Evolutionary conservation across 352 stramenopile genomes (phyloP).

Genomic region (Pseudoperonospora humuli): DNA sequence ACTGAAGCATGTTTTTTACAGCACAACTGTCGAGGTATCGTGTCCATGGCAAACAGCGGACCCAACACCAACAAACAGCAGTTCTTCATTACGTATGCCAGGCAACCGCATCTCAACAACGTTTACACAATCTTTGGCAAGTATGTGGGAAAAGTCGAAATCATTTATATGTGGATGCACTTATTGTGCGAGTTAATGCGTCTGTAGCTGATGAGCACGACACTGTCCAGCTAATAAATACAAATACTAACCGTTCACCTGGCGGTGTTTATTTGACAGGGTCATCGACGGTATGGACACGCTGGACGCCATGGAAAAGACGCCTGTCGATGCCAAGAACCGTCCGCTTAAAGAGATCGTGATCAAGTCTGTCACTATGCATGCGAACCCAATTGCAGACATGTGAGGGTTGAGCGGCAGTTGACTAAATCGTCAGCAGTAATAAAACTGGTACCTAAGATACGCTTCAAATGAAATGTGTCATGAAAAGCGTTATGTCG

Average conservation of each 20-base stretch:
- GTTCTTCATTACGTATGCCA: slow-evolving; percentile 98
- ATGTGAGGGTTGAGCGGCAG: slow-evolving; percentile 16
- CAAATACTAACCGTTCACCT: slow-evolving; percentile 20
- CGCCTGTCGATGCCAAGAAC: slow-evolving; percentile 88
- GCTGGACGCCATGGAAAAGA: slow-evolving; percentile 95
- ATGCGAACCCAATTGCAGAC: slow-evolving; percentile 89
- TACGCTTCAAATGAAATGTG: slow-evolving; percentile 32
- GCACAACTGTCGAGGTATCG: slow-evolving; percentile 86
- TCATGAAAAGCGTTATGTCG: slow-evolving; percentile 70
- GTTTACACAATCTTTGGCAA: slow-evolving; percentile 96
- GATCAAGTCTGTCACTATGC: slow-evolving; percentile 86
- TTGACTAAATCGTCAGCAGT: background rate
- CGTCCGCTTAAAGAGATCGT: slow-evolving; percentile 84
- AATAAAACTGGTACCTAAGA: background rate
- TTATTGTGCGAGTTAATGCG: slow-evolving; percentile 10
- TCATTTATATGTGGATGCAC: slow-evolving; percentile 5
- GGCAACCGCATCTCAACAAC: slow-evolving; percentile 96
- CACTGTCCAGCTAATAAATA: slow-evolving; percentile 18
- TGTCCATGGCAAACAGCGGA: slow-evolving; percentile 90
- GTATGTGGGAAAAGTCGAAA: slow-evolving; percentile 31
- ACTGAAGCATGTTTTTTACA: slow-evolving; percentile 16
- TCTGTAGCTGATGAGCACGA: background rate
- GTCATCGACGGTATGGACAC: slow-evolving; percentile 95
- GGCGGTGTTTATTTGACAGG: slow-evolving; percentile 18
- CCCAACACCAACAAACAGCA: slow-evolving; percentile 92